Conservation (phyloP, 768 basidiomycete genomes). For the Pleurotus citrinopileatus region DNA sequence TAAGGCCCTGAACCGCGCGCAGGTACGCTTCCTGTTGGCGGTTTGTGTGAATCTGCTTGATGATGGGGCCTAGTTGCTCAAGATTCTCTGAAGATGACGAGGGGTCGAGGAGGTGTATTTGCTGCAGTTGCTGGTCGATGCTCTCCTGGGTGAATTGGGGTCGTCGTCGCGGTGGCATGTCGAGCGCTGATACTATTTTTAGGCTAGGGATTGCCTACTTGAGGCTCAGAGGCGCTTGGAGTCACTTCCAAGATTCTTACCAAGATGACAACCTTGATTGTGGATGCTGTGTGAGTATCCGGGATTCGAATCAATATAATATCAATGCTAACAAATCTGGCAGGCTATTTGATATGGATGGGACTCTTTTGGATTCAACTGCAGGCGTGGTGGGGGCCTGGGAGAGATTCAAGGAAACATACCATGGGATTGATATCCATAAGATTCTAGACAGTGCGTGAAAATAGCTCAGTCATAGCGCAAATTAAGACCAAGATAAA, state of each 20-base stretch:
- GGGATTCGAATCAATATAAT: not conserved
- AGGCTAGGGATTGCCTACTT: not conserved
- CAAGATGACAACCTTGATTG: constrained; percentile 11
- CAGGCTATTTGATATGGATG: constrained; percentile 83
- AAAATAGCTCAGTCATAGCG: not conserved
- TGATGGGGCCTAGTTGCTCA: constrained; percentile 92
- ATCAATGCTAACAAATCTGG: not conserved
- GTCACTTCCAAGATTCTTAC: not conserved
- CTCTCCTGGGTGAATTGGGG: constrained; percentile 77
- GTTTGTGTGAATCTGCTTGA: constrained; percentile 88
- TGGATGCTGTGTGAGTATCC: constrained; percentile 45
- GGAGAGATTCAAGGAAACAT: constrained; percentile 70
- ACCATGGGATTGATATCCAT: constrained; percentile 61
- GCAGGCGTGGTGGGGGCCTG: constrained; percentile 82
- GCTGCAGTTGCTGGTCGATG: constrained; percentile 88
- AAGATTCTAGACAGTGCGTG: constrained; percentile 59
- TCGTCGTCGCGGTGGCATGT: constrained; percentile 77
- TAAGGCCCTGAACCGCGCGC: constrained; percentile 79
- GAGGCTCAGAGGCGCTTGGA: not conserved
- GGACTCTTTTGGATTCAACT: constrained; percentile 80
- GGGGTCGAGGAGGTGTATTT: constrained; percentile 85
- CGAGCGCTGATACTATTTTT: constrained; percentile 16
- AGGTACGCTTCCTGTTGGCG: constrained; percentile 89
- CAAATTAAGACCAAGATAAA: not conserved
- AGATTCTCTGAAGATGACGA: constrained; percentile 91